These are phyloP conservation scores for Psidium guajava DNA, from an alignment of 345 rosid species.

Conservation along the genomic window DNA sequence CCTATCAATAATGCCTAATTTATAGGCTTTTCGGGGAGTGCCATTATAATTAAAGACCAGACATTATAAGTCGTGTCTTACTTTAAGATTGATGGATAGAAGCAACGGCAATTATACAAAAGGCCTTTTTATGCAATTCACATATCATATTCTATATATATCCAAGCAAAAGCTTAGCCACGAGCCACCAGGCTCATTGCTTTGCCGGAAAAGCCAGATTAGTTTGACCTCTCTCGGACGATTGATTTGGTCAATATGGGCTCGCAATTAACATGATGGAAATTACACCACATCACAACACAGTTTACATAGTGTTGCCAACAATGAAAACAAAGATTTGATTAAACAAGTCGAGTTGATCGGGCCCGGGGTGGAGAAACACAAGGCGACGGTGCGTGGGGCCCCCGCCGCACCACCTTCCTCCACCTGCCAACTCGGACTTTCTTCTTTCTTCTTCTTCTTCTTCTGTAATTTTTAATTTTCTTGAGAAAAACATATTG, in stretches of 20 bases:
- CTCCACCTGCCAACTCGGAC: not conserved
- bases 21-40: not conserved
- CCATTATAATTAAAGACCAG: not conserved
- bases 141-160: too few relatives aligned
- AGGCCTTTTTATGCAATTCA: not conserved
- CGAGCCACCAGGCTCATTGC: too few relatives aligned
- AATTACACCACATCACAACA: not conserved
- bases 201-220: not conserved
- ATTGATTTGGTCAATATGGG: not conserved
- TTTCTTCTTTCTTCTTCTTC: not conserved
- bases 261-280: not conserved
- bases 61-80: not conserved
- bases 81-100: not conserved
- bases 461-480: too few relatives aligned
- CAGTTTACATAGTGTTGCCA: not conserved
- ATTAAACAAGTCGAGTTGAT: not conserved
- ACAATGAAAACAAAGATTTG: not conserved
- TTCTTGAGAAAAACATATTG: not conserved
- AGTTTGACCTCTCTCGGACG: not conserved
- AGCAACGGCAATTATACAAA: not conserved
- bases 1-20: not conserved
- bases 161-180: too few relatives aligned
- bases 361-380: not conserved
- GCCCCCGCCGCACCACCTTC: not conserved
- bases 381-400: not conserved